A percentile compares a stretch with the other conserved stretches of the same genome.
phyloP scores from a whole-genome alignment of 192 early-diverging fungal species.

The Gryganskiella cystojenkinii region DNA sequence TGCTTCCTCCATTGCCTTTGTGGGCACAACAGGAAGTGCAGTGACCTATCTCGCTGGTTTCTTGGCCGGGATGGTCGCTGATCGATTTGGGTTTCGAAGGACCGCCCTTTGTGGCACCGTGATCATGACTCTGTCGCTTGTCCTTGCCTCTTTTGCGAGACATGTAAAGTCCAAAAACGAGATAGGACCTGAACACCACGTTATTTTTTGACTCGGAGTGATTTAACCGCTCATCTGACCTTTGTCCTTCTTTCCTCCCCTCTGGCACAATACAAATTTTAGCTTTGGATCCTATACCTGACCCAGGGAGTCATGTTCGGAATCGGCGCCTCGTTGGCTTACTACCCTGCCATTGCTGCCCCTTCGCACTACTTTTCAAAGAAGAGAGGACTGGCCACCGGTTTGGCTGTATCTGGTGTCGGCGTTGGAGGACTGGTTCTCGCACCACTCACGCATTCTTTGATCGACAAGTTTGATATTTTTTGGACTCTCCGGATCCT shows the following conservation, averaged over 20 bases:
- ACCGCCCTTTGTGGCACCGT: slow-evolving; percentile 60
- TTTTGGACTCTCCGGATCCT: slow-evolving; percentile 52
- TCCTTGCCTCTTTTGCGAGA: slow-evolving; percentile 59
- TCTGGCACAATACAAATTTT: not conserved
- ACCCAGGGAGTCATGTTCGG: slow-evolving; percentile 80
- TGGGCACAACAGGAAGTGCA: slow-evolving; percentile 42
- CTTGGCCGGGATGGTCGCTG: slow-evolving; percentile 49
- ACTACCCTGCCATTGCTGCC: slow-evolving; percentile 67
- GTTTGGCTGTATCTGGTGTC: slow-evolving; percentile 73
- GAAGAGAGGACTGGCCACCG: slow-evolving; percentile 70
- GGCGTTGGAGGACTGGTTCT: slow-evolving; percentile 73
- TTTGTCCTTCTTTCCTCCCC: not conserved
- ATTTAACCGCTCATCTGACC: not conserved
- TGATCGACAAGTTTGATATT: slow-evolving; percentile 48
- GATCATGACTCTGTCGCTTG: slow-evolving; percentile 49
- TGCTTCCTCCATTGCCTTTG: slow-evolving; percentile 40
- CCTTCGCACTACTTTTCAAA: slow-evolving; percentile 74
- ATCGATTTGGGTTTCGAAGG: slow-evolving; percentile 61
- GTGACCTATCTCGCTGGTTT: slow-evolving; percentile 27
- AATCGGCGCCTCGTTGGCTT: slow-evolving; percentile 67
- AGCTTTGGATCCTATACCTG: slow-evolving; percentile 76
- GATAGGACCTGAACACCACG: no score
- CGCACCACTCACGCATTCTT: slow-evolving; percentile 57
- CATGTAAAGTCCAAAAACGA: no score
- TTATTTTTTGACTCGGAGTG: not conserved